A percentile compares a stretch with the other conserved stretches of the same genome.
Evolutionary conservation across 352 stramenopile species (phyloP).

Genomic region (Globisporangium polare): DNA sequence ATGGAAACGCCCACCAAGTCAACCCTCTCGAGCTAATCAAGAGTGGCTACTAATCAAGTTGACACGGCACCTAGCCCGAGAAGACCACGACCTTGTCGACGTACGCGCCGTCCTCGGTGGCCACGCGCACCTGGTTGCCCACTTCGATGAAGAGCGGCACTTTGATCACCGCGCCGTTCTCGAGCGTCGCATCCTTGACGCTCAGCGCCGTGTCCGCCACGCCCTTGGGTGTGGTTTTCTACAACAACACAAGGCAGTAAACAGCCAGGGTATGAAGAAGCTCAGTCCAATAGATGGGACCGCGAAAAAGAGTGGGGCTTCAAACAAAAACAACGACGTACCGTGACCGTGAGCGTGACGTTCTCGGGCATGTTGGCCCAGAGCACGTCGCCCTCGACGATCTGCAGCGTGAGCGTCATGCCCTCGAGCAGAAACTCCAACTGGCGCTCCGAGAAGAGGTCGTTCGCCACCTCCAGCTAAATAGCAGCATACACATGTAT

Average conservation of each 20-base stretch:
- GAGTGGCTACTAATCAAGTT: neutral
- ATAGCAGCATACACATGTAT: neutral
- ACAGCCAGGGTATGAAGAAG: neutral
- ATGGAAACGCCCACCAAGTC: neutral
- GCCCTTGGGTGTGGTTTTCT: slow-evolving; percentile 78
- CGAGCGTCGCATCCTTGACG: slow-evolving; percentile 78
- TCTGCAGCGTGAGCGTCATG: slow-evolving; percentile 80
- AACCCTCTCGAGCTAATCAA: neutral
- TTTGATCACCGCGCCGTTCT: slow-evolving; percentile 77
- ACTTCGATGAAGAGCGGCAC: slow-evolving; percentile 82
- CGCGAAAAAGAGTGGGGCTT: neutral
- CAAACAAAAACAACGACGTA: slow-evolving; percentile 15
- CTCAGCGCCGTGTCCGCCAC: slow-evolving; percentile 72
- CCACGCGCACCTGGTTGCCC: slow-evolving; percentile 69
- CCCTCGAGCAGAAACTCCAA: slow-evolving; percentile 76
- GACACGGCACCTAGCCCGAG: neutral
- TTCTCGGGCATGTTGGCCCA: slow-evolving; percentile 86
- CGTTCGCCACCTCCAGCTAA: slow-evolving; percentile 68
- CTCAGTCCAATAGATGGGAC: neutral
- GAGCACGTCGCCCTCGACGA: slow-evolving; percentile 77
- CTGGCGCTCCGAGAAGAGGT: slow-evolving; percentile 69
- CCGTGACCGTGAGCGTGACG: slow-evolving; percentile 68
- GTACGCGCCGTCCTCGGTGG: slow-evolving; percentile 72
- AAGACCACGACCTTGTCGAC: slow-evolving; percentile 62
- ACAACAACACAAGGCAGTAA: neutral